Evolutionary conservation across 768 basidiomycete species (phyloP), one percentile per base, ranked within the genome.

Genomic region (Royoungia palumana): DNA sequence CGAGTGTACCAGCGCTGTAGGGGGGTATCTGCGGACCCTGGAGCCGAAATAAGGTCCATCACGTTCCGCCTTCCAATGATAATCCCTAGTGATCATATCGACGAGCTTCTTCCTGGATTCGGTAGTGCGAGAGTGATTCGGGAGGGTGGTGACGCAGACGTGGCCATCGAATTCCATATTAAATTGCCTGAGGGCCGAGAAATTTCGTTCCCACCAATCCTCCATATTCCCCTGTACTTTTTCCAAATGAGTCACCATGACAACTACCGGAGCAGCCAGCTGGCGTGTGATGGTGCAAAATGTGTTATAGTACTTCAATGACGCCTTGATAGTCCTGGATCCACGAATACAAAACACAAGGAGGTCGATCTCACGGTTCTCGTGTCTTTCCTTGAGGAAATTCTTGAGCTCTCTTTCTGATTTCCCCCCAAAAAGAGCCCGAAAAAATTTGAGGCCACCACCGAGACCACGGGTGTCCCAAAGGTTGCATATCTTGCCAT

Each of bases 401-500:
- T 44, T 54, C 40, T 56, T 56, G 24, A 67, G 43, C 5, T 53
- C 50, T 39, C 43, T 51, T 35, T 56, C 54, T 2, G 68, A 50
- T 19, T 35, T 19, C 2, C 17, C 27, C 14, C 41, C 12, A 14
- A 60, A 51, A 10, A 62, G 4, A n/a, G 7, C 16, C 28, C 5
- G 51, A 39, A 51, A 34, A 47, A 64, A 45, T 11, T 8, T 41
- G 21, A 43, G 41, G 14, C 35, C 70, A 47, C 65, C 71, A 35
- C 69, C 59, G 20, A 74, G 66, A 17, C 73, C 73, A 10, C 63
- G 64, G 6, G 72, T 75, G 37, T 74, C 74, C 63, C 70, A 66
- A 0, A 73, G 30, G 2, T 16, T 35, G 25, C 49, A 60, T 36
- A 9, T 19, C n/a, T 6, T 22, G 10, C 38, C 47, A 16, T 47